phyloP scores from a whole-genome alignment of 2,329 filamentous ascomycete genomes.

The Xylariaceae sp. region DNA sequence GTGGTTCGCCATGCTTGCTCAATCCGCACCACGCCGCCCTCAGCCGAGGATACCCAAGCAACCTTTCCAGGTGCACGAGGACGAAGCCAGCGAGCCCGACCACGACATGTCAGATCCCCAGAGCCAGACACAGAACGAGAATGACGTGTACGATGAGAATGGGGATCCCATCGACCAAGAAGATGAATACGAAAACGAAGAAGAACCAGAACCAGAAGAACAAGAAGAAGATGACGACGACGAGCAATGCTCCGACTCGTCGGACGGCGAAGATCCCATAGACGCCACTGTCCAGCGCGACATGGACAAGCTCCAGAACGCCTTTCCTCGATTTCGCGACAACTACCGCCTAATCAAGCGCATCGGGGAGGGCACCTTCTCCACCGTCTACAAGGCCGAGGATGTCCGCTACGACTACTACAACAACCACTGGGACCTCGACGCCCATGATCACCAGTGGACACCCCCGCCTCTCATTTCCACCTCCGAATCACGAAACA shows the following conservation, averaged over 20 bases:
- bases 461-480: conserved; percentile 62
- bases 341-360: conserved; percentile 90
- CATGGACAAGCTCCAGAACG: conserved; percentile 78
- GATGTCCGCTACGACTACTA: conserved; percentile 82
- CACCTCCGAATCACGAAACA: conserved; percentile 39
- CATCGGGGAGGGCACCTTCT: conserved; percentile 99
- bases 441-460: conserved; percentile 61
- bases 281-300: conserved; percentile 73
- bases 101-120: conserved; percentile 14
- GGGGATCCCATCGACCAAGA: conserved; percentile 27
- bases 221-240: conserved; percentile 35
- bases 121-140: conserved; percentile 26
- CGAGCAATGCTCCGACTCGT: conserved; percentile 43
- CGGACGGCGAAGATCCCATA: conserved; percentile 59
- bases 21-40: conserved; percentile 22
- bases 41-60: conserved; percentile 26
- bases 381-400: conserved; percentile 97
- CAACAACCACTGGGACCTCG: conserved; percentile 82
- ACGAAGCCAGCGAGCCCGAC: no score
- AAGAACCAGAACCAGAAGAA: conserved; percentile 36
- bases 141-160: conserved; percentile 31
- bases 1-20: conserved; percentile 8
- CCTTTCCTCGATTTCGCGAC: conserved; percentile 78
- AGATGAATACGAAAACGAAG: conserved; percentile 36
- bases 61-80: conserved; percentile 36